These are phyloP conservation scores for Cladosporium halotolerans DNA, from an alignment of 2,329 filamentous ascomycete genomes.

Conservation along the genomic window DNA sequence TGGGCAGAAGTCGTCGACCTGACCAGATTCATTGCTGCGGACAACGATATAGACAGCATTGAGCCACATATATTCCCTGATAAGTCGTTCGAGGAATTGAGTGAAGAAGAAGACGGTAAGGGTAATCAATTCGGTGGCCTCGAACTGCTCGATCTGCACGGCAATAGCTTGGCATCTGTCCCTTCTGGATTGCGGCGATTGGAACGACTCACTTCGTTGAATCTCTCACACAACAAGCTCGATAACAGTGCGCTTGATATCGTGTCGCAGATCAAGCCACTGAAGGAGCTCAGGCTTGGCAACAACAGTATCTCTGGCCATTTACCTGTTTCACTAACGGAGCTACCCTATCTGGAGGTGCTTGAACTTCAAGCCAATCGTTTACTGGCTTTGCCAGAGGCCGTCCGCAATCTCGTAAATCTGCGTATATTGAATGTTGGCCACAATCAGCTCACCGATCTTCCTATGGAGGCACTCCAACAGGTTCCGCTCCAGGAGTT, in stretches of 20 bases:
- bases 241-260: conserved; percentile 64
- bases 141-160: conserved; percentile 77
- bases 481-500: conserved; percentile 68
- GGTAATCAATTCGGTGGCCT: conserved; percentile 76
- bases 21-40: conserved; percentile 74
- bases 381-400: conserved; percentile 62
- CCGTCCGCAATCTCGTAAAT: conserved; percentile 59
- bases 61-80: conserved; percentile 76
- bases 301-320: conserved; percentile 68
- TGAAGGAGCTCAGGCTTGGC: conserved; percentile 76
- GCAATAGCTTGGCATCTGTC: conserved; percentile 66
- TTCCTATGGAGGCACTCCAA: conserved; percentile 65
- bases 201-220: conserved; percentile 69
- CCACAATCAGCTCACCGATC: conserved; percentile 65
- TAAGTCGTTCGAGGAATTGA: conserved; percentile 44
- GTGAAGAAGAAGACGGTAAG: conserved; percentile 59
- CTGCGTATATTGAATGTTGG: conserved; percentile 73
- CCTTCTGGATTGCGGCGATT: conserved; percentile 72
- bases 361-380: conserved; percentile 79
- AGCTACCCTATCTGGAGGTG: conserved; percentile 64
- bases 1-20: conserved; percentile 94
- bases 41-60: conserved; percentile 76
- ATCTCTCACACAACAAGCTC: conserved; percentile 72
- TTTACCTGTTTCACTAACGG: conserved; percentile 57
- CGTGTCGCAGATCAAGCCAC: conserved; percentile 62